Evolutionary conservation across 148 eudicot species (phyloP).

Genomic region (Heliosperma pusillum): DNA sequence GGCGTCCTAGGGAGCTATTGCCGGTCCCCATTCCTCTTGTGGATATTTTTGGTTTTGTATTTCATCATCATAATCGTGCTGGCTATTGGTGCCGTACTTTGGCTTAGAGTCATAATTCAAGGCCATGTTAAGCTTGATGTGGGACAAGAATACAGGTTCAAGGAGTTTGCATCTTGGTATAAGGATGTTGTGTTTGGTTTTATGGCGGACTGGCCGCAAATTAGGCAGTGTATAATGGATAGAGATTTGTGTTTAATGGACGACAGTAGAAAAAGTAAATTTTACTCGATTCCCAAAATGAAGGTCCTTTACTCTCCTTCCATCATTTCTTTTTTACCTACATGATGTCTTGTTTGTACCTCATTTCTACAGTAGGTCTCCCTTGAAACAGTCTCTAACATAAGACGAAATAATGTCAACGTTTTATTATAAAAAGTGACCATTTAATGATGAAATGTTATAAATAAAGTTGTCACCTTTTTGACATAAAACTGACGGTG

Average conservation of each 20-base stretch:
- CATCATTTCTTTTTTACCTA: background rate
- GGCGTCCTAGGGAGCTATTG: constrained; percentile 23
- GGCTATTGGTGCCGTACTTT: constrained; percentile 10
- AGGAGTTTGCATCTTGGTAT: constrained; percentile 11
- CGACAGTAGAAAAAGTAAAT: background rate
- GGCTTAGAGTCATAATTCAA: background rate
- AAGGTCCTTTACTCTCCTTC: constrained; percentile 1
- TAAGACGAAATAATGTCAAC: too few species aligned
- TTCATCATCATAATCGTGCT: constrained; percentile 7
- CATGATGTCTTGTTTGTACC: background rate
- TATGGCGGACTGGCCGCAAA: background rate
- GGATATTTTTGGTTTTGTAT: constrained; percentile 18
- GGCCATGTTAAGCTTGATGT: background rate
- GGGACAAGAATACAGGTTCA: background rate
- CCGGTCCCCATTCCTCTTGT: constrained; percentile 20
- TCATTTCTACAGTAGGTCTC: too few species aligned
- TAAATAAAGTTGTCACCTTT: too few species aligned
- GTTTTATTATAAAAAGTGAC: too few species aligned
- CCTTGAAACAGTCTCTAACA: too few species aligned
- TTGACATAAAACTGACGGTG: too few species aligned
- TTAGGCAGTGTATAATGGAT: constrained; percentile 18
- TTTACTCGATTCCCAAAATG: background rate
- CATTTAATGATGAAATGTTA: too few species aligned
- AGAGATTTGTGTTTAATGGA: constrained; percentile 10
- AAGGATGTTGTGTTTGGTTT: constrained; percentile 13